Percentiles rank a stretch among this genome's conserved stretches.
These are phyloP conservation scores for Sphenostylis stenocarpa DNA, from an alignment of 306 rosid genomes.

Conservation along the genomic window DNA sequence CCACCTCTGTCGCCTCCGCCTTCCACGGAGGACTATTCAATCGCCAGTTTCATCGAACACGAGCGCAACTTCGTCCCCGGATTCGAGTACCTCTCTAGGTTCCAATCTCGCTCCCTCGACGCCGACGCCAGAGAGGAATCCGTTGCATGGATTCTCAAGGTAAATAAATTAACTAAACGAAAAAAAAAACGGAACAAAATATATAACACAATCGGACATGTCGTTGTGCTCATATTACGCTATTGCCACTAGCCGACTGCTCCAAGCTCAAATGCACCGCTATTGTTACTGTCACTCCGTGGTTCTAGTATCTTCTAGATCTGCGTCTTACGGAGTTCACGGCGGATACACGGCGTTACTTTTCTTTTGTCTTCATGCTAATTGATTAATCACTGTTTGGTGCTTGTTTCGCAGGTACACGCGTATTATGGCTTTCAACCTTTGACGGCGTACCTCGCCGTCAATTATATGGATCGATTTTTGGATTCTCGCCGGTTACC, in stretches of 20 bases:
- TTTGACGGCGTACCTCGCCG: constrained; percentile 81
- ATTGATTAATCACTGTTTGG: neutral
- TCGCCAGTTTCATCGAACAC: constrained; percentile 64
- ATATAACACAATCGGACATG: constrained; percentile 2
- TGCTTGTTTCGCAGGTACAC: constrained; percentile 54
- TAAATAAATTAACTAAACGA: neutral
- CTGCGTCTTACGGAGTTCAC: constrained; percentile 18
- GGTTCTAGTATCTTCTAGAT: constrained; percentile 30
- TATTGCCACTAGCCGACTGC: constrained; percentile 28
- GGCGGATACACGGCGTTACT: constrained; percentile 1
- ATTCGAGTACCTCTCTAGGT: constrained; percentile 58
- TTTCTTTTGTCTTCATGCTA: neutral
- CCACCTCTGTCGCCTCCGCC: neutral
- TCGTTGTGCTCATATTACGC: constrained; percentile 17
- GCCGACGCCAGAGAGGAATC: constrained; percentile 68
- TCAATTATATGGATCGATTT: constrained; percentile 86
- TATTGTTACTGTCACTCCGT: neutral
- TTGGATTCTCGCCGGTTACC: constrained; percentile 67
- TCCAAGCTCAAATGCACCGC: constrained; percentile 6
- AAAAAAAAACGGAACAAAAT: neutral
- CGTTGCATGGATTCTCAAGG: constrained; percentile 96
- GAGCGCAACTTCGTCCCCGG: constrained; percentile 78
- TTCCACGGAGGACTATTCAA: constrained; percentile 54
- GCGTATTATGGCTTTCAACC: constrained; percentile 70
- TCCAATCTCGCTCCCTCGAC: constrained; percentile 62